These are phyloP conservation scores for Fusarium sp. DNA, from an alignment of 2,329 filamentous ascomycete species.

Conservation along the genomic window DNA sequence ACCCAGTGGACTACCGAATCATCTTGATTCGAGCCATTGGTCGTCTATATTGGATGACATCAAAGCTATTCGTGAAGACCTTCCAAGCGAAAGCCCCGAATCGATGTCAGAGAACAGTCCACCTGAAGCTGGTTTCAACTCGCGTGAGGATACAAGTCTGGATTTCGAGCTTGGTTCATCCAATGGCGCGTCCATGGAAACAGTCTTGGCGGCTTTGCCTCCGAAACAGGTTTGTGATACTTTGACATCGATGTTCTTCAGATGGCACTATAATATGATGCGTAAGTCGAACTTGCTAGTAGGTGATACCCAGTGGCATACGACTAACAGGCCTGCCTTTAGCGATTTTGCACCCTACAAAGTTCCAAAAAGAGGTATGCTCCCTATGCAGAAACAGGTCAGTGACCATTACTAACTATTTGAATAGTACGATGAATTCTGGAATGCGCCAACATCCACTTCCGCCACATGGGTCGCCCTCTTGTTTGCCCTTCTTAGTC, in stretches of 20 bases:
- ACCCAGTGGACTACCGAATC: neutral
- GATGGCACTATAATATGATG: slow-evolving; percentile 40
- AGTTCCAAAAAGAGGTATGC: slow-evolving; percentile 45
- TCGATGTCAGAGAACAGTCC: neutral
- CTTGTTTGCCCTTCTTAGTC: slow-evolving; percentile 56
- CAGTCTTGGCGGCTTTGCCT: slow-evolving; percentile 39
- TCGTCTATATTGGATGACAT: slow-evolving; percentile 51
- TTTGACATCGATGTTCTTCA: slow-evolving; percentile 49
- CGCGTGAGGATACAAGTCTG: neutral
- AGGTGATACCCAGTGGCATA: neutral
- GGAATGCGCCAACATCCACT: slow-evolving; percentile 44
- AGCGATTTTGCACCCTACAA: slow-evolving; percentile 45
- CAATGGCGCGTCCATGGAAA: neutral
- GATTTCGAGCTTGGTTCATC: neutral
- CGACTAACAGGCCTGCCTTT: neutral
- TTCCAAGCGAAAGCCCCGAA: slow-evolving; percentile 7
- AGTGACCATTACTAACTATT: neutral
- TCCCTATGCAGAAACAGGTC: neutral
- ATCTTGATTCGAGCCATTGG: slow-evolving; percentile 51
- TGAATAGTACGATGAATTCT: slow-evolving; percentile 56
- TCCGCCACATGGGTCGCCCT: slow-evolving; percentile 59
- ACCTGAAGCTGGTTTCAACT: fast-evolving
- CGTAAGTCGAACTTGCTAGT: slow-evolving; percentile 18
- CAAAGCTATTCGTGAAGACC: slow-evolving; percentile 48
- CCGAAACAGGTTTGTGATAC: slow-evolving; percentile 45